phyloP scores from a whole-genome alignment of 805 yeast genomes.

The Zygoascus bituminiphila region DNA sequence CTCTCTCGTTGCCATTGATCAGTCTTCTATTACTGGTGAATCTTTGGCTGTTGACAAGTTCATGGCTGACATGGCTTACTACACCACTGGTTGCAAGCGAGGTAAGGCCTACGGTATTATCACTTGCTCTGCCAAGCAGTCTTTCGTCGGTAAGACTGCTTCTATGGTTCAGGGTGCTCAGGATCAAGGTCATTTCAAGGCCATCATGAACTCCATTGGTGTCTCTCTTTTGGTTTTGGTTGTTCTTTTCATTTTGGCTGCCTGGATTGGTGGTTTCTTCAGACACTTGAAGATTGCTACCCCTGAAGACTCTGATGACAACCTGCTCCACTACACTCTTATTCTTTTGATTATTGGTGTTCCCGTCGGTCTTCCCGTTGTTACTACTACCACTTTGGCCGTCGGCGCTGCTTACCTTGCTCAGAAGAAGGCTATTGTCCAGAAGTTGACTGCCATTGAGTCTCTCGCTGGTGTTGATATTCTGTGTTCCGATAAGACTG shows the following conservation, averaged over 20 bases:
- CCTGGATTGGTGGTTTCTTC: slow-evolving; percentile 95
- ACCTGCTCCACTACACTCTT: slow-evolving; percentile 81
- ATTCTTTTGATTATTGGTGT: slow-evolving; percentile 96
- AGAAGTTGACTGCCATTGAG: slow-evolving; percentile 92
- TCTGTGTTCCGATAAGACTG: slow-evolving; percentile 94
- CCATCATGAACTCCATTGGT: slow-evolving; percentile 96
- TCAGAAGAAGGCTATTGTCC: slow-evolving; percentile 93
- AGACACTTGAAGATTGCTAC: slow-evolving; percentile 82
- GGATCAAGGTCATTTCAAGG: slow-evolving; percentile 97
- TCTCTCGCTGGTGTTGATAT: slow-evolving; percentile 96
- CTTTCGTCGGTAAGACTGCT: slow-evolving; percentile 97
- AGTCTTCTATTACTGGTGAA: slow-evolving; percentile 97
- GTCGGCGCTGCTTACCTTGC: slow-evolving; percentile 99
- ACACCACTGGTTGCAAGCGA: slow-evolving; percentile 92
- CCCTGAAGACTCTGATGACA: slow-evolving; percentile 30
- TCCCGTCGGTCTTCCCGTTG: slow-evolving; percentile 98
- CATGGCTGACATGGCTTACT: slow-evolving; percentile 82
- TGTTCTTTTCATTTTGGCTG: slow-evolving; percentile 72
- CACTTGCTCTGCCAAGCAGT: slow-evolving; percentile 88
- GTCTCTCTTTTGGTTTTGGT: slow-evolving; percentile 82
- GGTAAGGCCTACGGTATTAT: slow-evolving; percentile 94
- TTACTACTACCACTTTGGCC: slow-evolving; percentile 96
- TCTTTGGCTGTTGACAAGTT: slow-evolving; percentile 92
- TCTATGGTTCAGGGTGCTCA: slow-evolving; percentile 93
- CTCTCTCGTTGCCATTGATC: slow-evolving; percentile 73